Evolutionary conservation across 2,329 filamentous ascomycete species (phyloP).

Genomic region (Exophiala sp.): DNA sequence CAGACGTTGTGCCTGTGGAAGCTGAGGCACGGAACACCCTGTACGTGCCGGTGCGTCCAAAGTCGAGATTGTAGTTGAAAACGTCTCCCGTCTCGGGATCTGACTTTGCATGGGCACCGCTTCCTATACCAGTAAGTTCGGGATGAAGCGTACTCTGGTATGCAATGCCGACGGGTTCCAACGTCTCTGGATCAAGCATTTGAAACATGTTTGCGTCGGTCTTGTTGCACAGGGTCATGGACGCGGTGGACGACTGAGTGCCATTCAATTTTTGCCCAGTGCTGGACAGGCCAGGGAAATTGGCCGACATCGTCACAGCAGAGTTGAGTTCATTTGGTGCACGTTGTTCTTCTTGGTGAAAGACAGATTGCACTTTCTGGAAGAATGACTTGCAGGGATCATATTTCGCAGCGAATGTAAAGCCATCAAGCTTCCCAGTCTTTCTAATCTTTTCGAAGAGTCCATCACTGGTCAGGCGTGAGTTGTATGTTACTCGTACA

Average conservation of each 20-base stretch:
- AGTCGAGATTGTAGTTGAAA: slow-evolving; percentile 76
- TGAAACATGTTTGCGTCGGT: slow-evolving; percentile 58
- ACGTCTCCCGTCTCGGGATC: slow-evolving; percentile 71
- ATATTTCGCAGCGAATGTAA: slow-evolving; percentile 67
- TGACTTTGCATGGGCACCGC: slow-evolving; percentile 67
- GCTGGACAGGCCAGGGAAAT: slow-evolving; percentile 57
- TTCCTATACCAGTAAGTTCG: slow-evolving; percentile 62
- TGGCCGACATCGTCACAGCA: slow-evolving; percentile 62
- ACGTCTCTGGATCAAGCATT: slow-evolving; percentile 64
- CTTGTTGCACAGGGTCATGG: slow-evolving; percentile 56
- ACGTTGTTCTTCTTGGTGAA: slow-evolving; percentile 35
- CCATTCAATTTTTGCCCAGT: slow-evolving; percentile 23
- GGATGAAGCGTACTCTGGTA: slow-evolving; percentile 63
- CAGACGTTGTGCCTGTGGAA: slow-evolving; percentile 61
- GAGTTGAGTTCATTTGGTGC: slow-evolving; percentile 52
- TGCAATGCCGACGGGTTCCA: slow-evolving; percentile 67
- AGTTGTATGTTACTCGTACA: slow-evolving; percentile 64
- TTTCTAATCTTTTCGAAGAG: slow-evolving; percentile 59
- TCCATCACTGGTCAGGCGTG: slow-evolving; percentile 63
- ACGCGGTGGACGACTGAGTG: slow-evolving; percentile 29
- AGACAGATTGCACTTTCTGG: slow-evolving; percentile 65
- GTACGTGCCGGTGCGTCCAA: slow-evolving; percentile 56
- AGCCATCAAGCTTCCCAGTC: slow-evolving; percentile 54
- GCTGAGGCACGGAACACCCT: slow-evolving; percentile 66
- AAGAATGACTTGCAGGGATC: slow-evolving; percentile 75